Conservation (phyloP, 805 yeast genomes). For the Debaryomyces hansenii region DNA sequence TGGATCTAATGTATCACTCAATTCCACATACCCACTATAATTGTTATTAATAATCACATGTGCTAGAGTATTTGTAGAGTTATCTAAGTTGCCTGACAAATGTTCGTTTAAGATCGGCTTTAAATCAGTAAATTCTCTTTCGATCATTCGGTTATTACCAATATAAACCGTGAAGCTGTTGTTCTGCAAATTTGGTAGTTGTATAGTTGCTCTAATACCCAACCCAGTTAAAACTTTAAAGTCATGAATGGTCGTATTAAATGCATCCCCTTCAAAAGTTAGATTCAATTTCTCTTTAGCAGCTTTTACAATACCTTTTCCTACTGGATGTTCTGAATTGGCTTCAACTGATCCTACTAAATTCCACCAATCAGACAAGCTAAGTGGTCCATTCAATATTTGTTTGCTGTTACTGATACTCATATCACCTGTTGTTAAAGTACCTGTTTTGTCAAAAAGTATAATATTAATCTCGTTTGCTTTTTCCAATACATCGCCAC, state of each 20-base stretch:
- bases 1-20: slow-evolving; percentile 66
- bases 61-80: slow-evolving; percentile 45
- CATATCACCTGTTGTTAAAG: slow-evolving; percentile 87
- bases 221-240: slow-evolving; percentile 43
- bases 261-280: slow-evolving; percentile 32
- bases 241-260: slow-evolving; percentile 28
- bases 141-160: slow-evolving; percentile 54
- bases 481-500: slow-evolving; percentile 84
- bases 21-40: slow-evolving; percentile 64
- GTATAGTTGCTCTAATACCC: slow-evolving; percentile 45
- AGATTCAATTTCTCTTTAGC: slow-evolving; percentile 27
- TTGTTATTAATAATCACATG: slow-evolving; percentile 58
- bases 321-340: slow-evolving; percentile 87
- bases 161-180: slow-evolving; percentile 38
- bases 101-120: slow-evolving; percentile 2
- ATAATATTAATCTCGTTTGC: slow-evolving; percentile 64
- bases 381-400: slow-evolving; percentile 10
- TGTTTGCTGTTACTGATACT: slow-evolving; percentile 25
- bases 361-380: slow-evolving; percentile 46
- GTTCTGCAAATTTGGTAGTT: slow-evolving; percentile 18
- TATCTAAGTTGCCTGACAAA: slow-evolving; percentile 1
- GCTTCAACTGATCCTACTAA: slow-evolving; percentile 60
- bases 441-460: slow-evolving; percentile 94
- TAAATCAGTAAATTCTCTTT: slow-evolving; percentile 11
- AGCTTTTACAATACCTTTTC: slow-evolving; percentile 58